Conservation (phyloP, 2,329 filamentous ascomycete genomes). For the Parascedosporium putredinis region DNA sequence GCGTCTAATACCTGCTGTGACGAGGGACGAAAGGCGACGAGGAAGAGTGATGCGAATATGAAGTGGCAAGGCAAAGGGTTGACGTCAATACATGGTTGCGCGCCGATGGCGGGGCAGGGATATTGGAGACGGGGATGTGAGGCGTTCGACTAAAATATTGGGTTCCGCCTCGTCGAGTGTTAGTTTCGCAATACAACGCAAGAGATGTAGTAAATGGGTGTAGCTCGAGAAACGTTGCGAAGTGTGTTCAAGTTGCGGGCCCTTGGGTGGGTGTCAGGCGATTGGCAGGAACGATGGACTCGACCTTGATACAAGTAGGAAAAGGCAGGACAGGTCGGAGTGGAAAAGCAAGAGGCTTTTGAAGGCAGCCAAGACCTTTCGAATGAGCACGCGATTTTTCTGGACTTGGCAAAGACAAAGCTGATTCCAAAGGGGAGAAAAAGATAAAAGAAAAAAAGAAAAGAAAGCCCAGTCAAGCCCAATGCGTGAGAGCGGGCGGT, state of each 20-base stretch:
- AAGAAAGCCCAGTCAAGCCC: too few relatives aligned
- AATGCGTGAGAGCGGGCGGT: too few relatives aligned
- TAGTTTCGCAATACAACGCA: too few relatives aligned
- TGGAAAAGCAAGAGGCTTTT: not conserved
- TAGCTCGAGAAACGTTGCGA: not conserved
- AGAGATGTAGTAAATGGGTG: too few relatives aligned
- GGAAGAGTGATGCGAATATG: not conserved
- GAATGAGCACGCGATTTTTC: not conserved
- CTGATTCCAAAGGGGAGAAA: too few relatives aligned
- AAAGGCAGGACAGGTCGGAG: not conserved
- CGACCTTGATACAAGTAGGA: not conserved
- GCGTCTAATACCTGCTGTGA: too few relatives aligned
- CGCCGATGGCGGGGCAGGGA: not conserved
- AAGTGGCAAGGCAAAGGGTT: not conserved
- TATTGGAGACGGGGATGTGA: too few relatives aligned
- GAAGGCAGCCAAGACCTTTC: not conserved
- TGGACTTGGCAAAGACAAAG: not conserved
- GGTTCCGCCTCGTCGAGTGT: too few relatives aligned
- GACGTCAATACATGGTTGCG: not conserved
- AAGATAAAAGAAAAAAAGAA: too few relatives aligned
- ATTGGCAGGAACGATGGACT: conserved; percentile 6
- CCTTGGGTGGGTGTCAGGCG: conserved; percentile 4
- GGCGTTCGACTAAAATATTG: too few relatives aligned
- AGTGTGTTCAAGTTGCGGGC: too few relatives aligned
- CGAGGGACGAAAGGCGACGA: not conserved